Evolutionary conservation across 2,329 filamentous ascomycete genomes (phyloP).

Genomic region (Aspergillus sp.): DNA sequence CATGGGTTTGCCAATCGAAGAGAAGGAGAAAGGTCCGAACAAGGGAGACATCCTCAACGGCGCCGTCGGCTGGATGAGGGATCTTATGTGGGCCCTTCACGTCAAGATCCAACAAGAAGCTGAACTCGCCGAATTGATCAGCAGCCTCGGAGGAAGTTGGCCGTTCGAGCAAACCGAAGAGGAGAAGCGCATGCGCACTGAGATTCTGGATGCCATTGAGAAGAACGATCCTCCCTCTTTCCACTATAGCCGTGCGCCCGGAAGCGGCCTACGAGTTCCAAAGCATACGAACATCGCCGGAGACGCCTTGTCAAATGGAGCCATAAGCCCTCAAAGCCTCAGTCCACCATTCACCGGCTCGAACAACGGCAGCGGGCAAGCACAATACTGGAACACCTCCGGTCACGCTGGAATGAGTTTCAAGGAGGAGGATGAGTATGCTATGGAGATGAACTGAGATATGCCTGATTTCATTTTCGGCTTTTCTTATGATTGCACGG

Average conservation of each 20-base stretch:
- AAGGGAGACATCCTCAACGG: slow-evolving; percentile 98
- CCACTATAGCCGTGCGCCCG: slow-evolving; percentile 80
- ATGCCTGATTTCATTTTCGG: slow-evolving; percentile 2
- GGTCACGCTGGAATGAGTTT: slow-evolving; percentile 69
- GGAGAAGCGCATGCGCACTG: slow-evolving; percentile 92
- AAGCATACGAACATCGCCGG: slow-evolving; percentile 92
- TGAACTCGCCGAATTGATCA: slow-evolving; percentile 76
- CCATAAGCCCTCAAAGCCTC: slow-evolving; percentile 64
- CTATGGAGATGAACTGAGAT: slow-evolving; percentile 69
- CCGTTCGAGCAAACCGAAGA: slow-evolving; percentile 87
- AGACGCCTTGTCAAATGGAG: slow-evolving; percentile 63
- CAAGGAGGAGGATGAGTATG: slow-evolving; percentile 94
- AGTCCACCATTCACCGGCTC: slow-evolving; percentile 74
- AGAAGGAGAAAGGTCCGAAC: slow-evolving; percentile 98
- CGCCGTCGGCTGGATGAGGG: slow-evolving; percentile 93
- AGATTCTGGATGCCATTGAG: slow-evolving; percentile 83
- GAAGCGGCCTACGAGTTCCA: slow-evolving; percentile 86
- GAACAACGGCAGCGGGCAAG: slow-evolving; percentile 62
- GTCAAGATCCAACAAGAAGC: slow-evolving; percentile 88
- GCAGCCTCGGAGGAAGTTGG: slow-evolving; percentile 72
- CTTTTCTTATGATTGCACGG: slow-evolving; percentile 25
- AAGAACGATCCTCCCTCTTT: slow-evolving; percentile 79
- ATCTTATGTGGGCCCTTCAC: slow-evolving; percentile 96
- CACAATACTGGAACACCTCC: slow-evolving; percentile 58
- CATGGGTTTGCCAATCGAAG: slow-evolving; percentile 87